Percentiles rank a stretch among this genome's conserved stretches.
Conservation (phyloP, 2,329 filamentous ascomycete genomes). For the Pyricularia grisea region DNA sequence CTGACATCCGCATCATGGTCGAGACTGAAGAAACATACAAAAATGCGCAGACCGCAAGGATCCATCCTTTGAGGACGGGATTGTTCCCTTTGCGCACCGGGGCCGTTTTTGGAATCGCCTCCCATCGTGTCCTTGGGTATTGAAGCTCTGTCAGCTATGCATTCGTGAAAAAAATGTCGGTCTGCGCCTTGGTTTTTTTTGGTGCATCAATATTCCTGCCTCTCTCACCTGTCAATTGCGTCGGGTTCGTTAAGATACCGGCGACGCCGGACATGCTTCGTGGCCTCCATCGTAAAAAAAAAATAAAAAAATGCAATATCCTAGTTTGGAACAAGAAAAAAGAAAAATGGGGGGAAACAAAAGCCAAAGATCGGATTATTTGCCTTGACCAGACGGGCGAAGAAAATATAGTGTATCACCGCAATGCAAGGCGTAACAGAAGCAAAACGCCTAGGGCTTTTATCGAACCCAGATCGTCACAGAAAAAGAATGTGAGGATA, state of each 20-base stretch:
- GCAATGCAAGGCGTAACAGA: too few relatives aligned
- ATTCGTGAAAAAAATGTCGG: neutral
- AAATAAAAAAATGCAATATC: neutral
- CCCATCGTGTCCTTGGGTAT: constrained; percentile 12
- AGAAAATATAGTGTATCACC: too few relatives aligned
- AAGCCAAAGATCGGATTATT: neutral
- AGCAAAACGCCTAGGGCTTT: too few relatives aligned
- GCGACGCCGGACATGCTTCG: constrained; percentile 2
- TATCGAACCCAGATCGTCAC: too few relatives aligned
- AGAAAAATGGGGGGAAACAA: neutral
- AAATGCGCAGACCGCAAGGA: constrained; percentile 42
- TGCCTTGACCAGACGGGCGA: too few relatives aligned
- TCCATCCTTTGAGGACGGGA: constrained; percentile 45
- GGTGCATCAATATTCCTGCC: neutral
- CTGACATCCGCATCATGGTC: neutral
- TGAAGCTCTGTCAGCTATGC: neutral
- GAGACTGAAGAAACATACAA: constrained; percentile 31
- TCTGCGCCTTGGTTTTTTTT: neutral
- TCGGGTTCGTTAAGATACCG: constrained; percentile 27
- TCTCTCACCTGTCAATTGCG: constrained; percentile 21
- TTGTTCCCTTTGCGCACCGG: constrained; percentile 31
- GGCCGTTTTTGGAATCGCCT: constrained; percentile 34
- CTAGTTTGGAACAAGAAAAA: neutral
- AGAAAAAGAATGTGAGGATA: too few relatives aligned
- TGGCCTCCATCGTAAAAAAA: neutral